Evolutionary conservation across 2,329 filamentous ascomycete species (phyloP).

Genomic region (Penicillium hordei): DNA sequence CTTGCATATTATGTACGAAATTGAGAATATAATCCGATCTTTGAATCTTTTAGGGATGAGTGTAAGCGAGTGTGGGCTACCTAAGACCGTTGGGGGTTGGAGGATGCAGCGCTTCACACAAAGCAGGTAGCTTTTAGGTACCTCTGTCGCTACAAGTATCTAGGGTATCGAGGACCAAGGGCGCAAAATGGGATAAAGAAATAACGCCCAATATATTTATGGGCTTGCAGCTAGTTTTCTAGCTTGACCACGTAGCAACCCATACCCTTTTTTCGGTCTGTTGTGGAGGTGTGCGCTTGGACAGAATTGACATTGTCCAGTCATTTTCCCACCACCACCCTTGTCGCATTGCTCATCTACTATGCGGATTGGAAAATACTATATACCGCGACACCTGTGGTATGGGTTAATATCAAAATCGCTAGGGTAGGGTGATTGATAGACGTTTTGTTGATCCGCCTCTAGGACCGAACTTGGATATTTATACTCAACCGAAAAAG

Average conservation of each 20-base stretch:
- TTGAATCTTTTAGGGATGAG: neutral
- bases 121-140: constrained; percentile 4
- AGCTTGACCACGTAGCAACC: constrained; percentile 12
- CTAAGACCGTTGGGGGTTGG: neutral
- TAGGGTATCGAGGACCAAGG: neutral
- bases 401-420: constrained; percentile 6
- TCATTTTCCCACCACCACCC: constrained; percentile 2
- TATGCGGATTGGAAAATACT: neutral
- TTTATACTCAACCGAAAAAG: constrained; percentile 1
- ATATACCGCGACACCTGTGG: constrained; percentile 16
- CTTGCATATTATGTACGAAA: neutral
- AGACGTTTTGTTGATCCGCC: neutral
- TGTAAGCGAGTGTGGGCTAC: constrained; percentile 1
- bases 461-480: neutral
- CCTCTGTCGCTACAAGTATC: neutral
- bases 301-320: constrained; percentile 8
- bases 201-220: constrained; percentile 9
- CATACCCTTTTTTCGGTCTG: constrained; percentile 5
- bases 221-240: constrained; percentile 10
- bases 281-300: constrained; percentile 11
- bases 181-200: constrained; percentile 6
- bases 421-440: constrained; percentile 8
- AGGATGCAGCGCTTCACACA: constrained; percentile 2
- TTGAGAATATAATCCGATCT: constrained; percentile 4
- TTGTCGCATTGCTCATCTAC: constrained; percentile 24